phyloP scores from a whole-genome alignment of 768 basidiomycete species.

The Trametes maxima region DNA sequence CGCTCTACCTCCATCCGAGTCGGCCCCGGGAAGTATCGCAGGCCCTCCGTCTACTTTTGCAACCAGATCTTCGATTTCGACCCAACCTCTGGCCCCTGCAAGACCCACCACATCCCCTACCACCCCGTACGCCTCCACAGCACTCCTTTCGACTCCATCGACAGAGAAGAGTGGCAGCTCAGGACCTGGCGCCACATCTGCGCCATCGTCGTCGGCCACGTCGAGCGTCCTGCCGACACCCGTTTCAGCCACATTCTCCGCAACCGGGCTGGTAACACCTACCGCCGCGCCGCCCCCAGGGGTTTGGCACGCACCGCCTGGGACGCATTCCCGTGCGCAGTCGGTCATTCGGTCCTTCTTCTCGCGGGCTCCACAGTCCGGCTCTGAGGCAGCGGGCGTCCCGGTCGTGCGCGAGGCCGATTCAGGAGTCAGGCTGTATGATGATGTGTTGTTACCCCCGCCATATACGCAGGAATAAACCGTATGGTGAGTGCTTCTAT shows the following conservation, averaged over 20 bases:
- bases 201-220: background rate
- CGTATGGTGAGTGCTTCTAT: too few species aligned
- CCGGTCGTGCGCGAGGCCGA: conserved; percentile 7
- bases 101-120: background rate
- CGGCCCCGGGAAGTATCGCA: background rate
- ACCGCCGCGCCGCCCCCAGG: conserved; percentile 1
- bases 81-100: background rate
- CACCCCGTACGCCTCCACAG: background rate
- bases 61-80: too few species aligned
- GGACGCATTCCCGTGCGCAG: conserved; percentile 7
- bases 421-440: conserved; percentile 14
- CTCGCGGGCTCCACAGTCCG: background rate
- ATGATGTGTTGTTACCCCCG: conserved; percentile 4
- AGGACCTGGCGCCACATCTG: background rate
- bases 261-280: background rate
- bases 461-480: conserved; percentile 7
- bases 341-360: conserved; percentile 4
- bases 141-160: background rate
- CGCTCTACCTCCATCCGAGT: background rate
- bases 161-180: background rate
- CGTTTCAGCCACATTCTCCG: background rate
- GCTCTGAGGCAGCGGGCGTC: background rate
- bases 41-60: background rate
- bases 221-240: background rate
- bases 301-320: conserved; percentile 10